These are phyloP conservation scores for Neurospora terricola DNA, from an alignment of 495 filamentous ascomycete genomes.

Conservation along the genomic window DNA sequence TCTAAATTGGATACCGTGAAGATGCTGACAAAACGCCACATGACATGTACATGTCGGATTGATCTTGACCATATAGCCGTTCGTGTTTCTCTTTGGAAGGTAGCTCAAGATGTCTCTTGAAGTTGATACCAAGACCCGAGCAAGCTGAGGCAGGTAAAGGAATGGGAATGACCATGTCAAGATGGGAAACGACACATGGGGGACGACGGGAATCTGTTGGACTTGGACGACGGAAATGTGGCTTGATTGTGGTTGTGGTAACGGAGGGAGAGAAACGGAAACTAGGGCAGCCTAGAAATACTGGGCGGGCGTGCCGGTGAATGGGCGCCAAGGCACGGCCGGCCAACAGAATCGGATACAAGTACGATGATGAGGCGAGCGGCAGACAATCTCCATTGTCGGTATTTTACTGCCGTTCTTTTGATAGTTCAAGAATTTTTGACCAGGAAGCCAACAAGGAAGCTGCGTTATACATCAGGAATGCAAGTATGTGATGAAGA, in stretches of 20 bases:
- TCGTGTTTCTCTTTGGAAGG: background rate
- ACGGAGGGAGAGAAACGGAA: no score
- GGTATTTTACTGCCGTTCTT: background rate
- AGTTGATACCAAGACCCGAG: background rate
- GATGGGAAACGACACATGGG: background rate
- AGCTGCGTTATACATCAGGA: background rate
- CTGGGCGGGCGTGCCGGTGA: no score
- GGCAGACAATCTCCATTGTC: background rate
- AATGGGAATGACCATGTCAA: background rate
- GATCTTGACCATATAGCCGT: background rate
- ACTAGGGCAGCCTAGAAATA: no score
- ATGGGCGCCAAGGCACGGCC: no score
- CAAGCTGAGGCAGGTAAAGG: background rate
- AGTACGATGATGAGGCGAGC: background rate
- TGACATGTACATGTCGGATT: background rate
- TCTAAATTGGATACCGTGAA: background rate
- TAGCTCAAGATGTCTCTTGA: background rate
- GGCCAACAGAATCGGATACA: no score
- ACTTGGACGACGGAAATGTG: no score
- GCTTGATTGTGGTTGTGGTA: no score
- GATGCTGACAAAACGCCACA: background rate
- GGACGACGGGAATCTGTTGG: background rate
- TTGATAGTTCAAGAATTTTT: background rate
- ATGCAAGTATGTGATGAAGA: background rate
- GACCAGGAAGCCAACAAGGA: background rate